phyloP scores from a whole-genome alignment of 345 rosid species.

The Eucalyptus virginea region DNA sequence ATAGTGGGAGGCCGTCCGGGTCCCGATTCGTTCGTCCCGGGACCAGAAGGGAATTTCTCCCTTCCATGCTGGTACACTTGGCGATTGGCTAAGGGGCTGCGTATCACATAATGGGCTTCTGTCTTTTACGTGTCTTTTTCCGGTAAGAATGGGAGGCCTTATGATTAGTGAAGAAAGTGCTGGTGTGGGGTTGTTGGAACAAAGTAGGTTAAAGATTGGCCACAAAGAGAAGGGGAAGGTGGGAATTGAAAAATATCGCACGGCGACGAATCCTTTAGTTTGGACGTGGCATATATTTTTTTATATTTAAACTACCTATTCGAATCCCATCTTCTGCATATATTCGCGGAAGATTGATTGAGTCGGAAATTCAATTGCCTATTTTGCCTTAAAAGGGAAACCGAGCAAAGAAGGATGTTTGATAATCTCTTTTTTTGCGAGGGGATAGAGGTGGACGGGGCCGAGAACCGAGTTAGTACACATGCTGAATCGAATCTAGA shows the following conservation, averaged over 20 bases:
- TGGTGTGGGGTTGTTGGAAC: not conserved
- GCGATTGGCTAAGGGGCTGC: not conserved
- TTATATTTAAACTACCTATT: not conserved
- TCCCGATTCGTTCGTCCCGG: not conserved
- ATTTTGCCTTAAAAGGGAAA: not conserved
- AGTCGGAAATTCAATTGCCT: not conserved
- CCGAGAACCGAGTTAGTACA: not conserved
- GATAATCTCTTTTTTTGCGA: not conserved
- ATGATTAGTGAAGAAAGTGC: not conserved
- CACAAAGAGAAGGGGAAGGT: not conserved
- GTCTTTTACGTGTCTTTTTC: not conserved
- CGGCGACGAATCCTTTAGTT: not conserved
- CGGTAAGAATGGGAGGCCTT: not conserved
- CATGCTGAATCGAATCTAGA: not conserved
- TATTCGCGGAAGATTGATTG: not conserved
- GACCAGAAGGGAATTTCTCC: not conserved
- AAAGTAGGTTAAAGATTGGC: not conserved
- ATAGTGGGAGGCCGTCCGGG: not conserved
- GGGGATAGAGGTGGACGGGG: not conserved
- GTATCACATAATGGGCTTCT: not conserved
- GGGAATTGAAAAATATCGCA: not conserved
- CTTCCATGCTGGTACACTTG: not conserved
- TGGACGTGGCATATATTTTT: not conserved
- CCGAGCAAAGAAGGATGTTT: not conserved
- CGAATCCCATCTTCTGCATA: not conserved